Evolutionary conservation across 2,329 filamentous ascomycete genomes (phyloP).

Genomic region (Metarhizium sp.): DNA sequence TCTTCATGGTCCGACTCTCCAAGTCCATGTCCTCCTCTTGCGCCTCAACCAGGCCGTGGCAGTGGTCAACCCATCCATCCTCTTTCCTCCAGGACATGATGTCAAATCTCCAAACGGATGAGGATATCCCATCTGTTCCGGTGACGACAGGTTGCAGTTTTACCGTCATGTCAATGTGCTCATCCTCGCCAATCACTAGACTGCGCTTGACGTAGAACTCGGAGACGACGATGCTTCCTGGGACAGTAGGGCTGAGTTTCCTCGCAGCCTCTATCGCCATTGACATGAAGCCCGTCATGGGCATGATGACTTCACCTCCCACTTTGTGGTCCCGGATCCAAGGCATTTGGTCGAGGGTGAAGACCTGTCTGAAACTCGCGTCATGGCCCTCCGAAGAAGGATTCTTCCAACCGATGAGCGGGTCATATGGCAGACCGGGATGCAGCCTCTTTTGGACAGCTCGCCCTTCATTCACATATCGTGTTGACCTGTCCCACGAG

Average conservation of each 20-base stretch:
- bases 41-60: too few species aligned
- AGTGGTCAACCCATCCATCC: too few species aligned
- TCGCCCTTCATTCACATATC: conserved; percentile 2
- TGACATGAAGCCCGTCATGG: conserved; percentile 25
- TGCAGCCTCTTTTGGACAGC: conserved; percentile 14
- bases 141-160: too few species aligned
- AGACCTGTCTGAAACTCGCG: conserved; percentile 23
- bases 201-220: conserved; percentile 12
- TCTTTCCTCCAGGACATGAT: too few species aligned
- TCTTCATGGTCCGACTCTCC: too few species aligned
- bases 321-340: conserved; percentile 27
- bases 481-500: conserved; percentile 16
- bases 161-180: conserved; percentile 5
- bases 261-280: conserved; percentile 22
- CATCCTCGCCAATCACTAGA: conserved; percentile 18
- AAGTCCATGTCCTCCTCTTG: too few species aligned
- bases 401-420: conserved; percentile 15
- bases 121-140: too few species aligned
- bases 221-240: conserved; percentile 3
- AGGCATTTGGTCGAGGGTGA: conserved; percentile 19
- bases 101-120: too few species aligned
- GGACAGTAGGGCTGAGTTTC: neutral
- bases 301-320: conserved; percentile 22
- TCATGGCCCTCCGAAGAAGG: conserved; percentile 14
- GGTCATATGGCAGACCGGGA: conserved; percentile 19